Evolutionary conservation across 768 basidiomycete species (phyloP).

Genomic region (Kwoniella mangroviensis): DNA sequence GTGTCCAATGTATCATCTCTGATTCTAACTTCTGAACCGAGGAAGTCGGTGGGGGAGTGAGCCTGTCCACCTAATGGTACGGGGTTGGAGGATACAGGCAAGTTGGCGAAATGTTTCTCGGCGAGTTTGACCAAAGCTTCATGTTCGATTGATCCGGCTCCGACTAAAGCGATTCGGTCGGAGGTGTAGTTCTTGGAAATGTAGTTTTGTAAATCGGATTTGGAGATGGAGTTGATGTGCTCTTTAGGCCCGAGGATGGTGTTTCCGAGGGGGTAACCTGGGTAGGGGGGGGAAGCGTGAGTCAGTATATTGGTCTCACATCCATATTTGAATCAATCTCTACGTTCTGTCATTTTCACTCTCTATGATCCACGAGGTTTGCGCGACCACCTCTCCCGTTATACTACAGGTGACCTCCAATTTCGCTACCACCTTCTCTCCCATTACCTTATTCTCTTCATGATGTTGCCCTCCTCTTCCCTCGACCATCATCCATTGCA

Average conservation of each 20-base stretch:
- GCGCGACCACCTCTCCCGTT: too few relatives aligned
- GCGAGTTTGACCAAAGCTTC: conserved; percentile 90
- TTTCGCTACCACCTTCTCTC: too few relatives aligned
- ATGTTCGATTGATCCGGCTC: conserved; percentile 93
- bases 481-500: background rate
- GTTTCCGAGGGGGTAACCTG: conserved; percentile 91
- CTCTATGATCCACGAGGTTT: too few relatives aligned
- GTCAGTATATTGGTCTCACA: background rate
- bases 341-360: too few relatives aligned
- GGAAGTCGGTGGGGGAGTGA: conserved; percentile 77
- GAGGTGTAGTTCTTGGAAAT: conserved; percentile 98
- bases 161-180: conserved; percentile 98
- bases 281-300: background rate
- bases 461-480: too few relatives aligned
- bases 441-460: too few relatives aligned
- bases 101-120: conserved; percentile 85
- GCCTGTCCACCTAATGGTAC: conserved; percentile 82
- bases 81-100: conserved; percentile 85
- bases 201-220: conserved; percentile 83
- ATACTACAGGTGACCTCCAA: too few relatives aligned
- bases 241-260: conserved; percentile 96
- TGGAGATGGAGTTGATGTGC: conserved; percentile 94
- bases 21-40: conserved; percentile 93
- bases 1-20: conserved; percentile 89
- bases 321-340: too few relatives aligned